Base-by-base conservation (phyloP, 768 basidiomycete genomes). In the Lactifluus echinatus region DNA sequence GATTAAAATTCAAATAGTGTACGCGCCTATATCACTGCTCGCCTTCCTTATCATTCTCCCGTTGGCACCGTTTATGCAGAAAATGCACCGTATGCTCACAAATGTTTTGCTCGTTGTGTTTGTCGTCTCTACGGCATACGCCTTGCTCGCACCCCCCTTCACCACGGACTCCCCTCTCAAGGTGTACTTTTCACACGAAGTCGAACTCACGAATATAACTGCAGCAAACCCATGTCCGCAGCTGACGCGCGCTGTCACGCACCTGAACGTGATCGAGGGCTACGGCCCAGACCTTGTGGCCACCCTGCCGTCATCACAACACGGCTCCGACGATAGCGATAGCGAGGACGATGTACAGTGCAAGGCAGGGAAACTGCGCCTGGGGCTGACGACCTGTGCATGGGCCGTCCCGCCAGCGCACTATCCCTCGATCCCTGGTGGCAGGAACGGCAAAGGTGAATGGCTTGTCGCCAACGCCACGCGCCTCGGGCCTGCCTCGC, bases 151-250 rank as follows among this genome's bases (percentile, higher is more conserved):
- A 7, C 82, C 82, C 70, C 88, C 88, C 0, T 90, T 91, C 72
- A 56, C 79, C 15, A 69, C 73, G 37, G 67, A 76, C 21, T 67
- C 77, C 4, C 87, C 86, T 0, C 70, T 89, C 64, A 89, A 87
- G 61, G 69, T 89, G 1, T 87, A 75, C 69, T 91, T 89, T 75
- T 75, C 76, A 47, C 89, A 90, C 66, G 73, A 66, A 1, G 71
- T 88, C 6, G 71, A 76, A 47, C 68, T 88, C 40, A 62, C 37
- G 19, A 58, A 46, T 15, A 3, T 53, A 19, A 39, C 24, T 8
- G 12, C 11, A 12, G 17, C 33, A 23, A 14, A 7, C 31, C 11
- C 45, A 7, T 11, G 50, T 57, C 29, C 60, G 64, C 6, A 62
- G 19, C 53, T 68, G 4, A 65, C 69, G 19, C 70, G 67, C 12